phyloP scores from a whole-genome alignment of 2,329 filamentous ascomycete genomes.

The Tolypocladium album region DNA sequence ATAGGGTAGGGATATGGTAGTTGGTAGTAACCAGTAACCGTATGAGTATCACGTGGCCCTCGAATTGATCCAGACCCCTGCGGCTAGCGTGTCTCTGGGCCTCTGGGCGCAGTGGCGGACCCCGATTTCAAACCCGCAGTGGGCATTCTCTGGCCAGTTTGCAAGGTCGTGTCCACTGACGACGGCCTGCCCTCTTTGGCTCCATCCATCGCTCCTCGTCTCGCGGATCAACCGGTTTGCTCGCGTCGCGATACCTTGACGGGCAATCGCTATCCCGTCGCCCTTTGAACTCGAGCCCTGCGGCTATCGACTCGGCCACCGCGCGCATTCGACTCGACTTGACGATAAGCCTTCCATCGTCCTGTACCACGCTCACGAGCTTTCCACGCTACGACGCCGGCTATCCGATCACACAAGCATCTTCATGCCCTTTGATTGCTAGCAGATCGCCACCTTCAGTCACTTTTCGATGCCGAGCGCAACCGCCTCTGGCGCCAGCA shows the following conservation, averaged over 20 bases:
- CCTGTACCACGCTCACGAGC: neutral
- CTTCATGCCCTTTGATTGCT: neutral
- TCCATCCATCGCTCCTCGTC: neutral
- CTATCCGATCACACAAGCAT: neutral
- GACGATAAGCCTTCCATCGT: neutral
- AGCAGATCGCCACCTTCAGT: neutral
- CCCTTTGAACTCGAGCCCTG: neutral
- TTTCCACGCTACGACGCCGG: neutral
- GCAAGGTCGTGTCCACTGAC: neutral
- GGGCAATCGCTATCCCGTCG: neutral
- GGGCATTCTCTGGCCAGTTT: neutral
- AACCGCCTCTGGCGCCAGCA: slow-evolving; percentile 43
- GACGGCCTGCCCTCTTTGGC: neutral
- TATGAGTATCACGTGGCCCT: neutral
- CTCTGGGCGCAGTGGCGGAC: neutral
- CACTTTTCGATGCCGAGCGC: slow-evolving; percentile 29
- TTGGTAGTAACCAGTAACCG: neutral
- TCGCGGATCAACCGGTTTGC: neutral
- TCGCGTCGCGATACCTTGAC: neutral
- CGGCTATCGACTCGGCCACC: neutral
- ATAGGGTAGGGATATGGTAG: neutral
- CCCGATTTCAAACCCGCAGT: neutral
- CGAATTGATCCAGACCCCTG: neutral
- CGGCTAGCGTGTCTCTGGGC: neutral
- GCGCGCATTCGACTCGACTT: neutral